phyloP scores from a whole-genome alignment of 768 basidiomycete genomes.

The Erythrobasidium yunnanense region DNA sequence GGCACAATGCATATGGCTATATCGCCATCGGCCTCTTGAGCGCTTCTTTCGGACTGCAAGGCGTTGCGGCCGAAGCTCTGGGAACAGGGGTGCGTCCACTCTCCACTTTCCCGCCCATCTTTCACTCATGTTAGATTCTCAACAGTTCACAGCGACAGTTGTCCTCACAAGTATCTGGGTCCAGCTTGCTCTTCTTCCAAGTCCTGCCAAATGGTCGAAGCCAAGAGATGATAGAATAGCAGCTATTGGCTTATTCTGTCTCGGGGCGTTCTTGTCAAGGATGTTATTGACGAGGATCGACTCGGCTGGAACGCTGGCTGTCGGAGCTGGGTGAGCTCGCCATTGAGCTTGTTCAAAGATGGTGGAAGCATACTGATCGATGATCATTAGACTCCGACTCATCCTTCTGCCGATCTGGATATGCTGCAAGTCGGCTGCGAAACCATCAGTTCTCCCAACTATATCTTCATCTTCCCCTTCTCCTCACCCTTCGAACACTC shows the following conservation, averaged over 20 bases:
- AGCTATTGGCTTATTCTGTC: neutral
- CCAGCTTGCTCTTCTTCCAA: constrained; percentile 3
- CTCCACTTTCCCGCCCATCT: neutral
- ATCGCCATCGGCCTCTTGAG: constrained; percentile 5
- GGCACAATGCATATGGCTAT: constrained; percentile 7
- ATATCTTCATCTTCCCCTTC: too few relatives aligned
- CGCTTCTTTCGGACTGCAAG: constrained; percentile 18
- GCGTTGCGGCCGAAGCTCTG: constrained; percentile 10
- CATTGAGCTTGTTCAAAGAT: neutral
- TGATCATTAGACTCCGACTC: neutral
- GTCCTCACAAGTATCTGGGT: constrained; percentile 15
- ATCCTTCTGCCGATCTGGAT: neutral
- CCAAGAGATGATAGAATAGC: neutral
- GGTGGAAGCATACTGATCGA: neutral
- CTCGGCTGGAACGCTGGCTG: neutral
- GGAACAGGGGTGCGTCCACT: constrained; percentile 6
- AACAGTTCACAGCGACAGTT: constrained; percentile 17
- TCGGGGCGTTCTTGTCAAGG: constrained; percentile 4
- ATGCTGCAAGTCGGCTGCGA: neutral
- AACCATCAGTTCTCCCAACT: neutral
- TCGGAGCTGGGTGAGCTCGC: constrained; percentile 10
- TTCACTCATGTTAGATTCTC: neutral
- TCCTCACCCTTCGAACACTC: too few relatives aligned
- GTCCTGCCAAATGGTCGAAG: neutral
- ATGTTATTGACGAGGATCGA: neutral